These are phyloP conservation scores for Colletotrichum eleusines DNA, from an alignment of 2,329 filamentous ascomycete genomes.

Conservation along the genomic window DNA sequence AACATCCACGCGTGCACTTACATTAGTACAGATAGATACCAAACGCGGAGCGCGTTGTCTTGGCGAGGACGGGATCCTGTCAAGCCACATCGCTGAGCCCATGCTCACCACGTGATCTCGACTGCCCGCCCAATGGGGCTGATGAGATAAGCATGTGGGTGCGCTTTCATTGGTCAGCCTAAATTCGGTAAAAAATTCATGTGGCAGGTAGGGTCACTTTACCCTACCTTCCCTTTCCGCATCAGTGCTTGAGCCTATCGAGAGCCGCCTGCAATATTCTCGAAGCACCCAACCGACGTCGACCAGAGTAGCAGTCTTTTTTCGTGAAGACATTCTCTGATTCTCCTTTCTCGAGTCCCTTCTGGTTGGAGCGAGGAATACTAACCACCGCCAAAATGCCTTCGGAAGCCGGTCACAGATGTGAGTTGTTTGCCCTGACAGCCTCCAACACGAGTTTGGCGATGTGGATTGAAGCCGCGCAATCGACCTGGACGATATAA, in stretches of 20 bases:
- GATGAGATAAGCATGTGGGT: neutral
- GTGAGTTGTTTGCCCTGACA: slow-evolving; percentile 68
- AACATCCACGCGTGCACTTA: neutral
- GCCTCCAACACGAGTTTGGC: slow-evolving; percentile 5
- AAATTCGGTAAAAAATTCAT: slow-evolving; percentile 13
- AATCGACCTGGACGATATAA: neutral
- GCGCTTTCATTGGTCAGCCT: slow-evolving; percentile 2
- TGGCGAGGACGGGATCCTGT: neutral
- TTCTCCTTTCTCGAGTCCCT: slow-evolving; percentile 54
- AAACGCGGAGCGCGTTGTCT: neutral
- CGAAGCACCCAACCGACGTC: slow-evolving; percentile 39
- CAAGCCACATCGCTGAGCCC: neutral
- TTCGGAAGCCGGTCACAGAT: slow-evolving; percentile 89
- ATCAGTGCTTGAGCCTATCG: slow-evolving; percentile 18
- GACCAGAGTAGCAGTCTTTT: slow-evolving; percentile 45
- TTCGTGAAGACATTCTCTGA: slow-evolving; percentile 54
- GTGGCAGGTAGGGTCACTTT: slow-evolving; percentile 10
- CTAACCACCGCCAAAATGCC: slow-evolving; percentile 78
- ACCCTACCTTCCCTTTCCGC: slow-evolving; percentile 14
- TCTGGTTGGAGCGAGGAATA: slow-evolving; percentile 61
- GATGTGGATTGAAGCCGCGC: slow-evolving; percentile 12
- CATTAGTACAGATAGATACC: too few species aligned
- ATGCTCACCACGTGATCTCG: neutral
- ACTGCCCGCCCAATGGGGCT: neutral
- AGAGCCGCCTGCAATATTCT: slow-evolving; percentile 14